phyloP scores from a whole-genome alignment of 2,329 filamentous ascomycete species.

The Colletotrichum sp. region DNA sequence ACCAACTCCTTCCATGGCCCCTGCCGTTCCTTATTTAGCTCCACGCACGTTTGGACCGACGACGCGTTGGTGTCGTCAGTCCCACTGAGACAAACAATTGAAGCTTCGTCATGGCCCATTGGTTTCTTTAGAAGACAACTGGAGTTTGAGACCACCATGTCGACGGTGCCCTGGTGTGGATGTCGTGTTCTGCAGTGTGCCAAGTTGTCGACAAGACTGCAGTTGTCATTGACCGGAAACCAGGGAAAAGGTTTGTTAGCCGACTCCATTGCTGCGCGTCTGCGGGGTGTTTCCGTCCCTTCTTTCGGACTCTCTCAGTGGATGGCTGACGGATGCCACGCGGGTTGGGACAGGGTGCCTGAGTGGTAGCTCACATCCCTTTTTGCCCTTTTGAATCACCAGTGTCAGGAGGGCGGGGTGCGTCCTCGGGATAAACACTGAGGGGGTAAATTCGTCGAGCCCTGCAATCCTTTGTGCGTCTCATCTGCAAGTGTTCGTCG shows the following conservation, averaged over 20 bases:
- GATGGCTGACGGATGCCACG: not conserved
- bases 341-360: not conserved
- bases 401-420: not conserved
- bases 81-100: not conserved
- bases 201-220: not conserved
- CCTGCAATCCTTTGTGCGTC: not conserved
- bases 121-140: not conserved
- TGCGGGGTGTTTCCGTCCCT: conserved; percentile 14
- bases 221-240: not conserved
- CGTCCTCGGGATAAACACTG: not conserved
- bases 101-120: not conserved
- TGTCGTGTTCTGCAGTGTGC: not conserved
- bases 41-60: not conserved
- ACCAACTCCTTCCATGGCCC: not conserved
- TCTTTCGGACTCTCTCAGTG: conserved; percentile 5
- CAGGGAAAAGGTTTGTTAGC: conserved; percentile 4
- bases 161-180: not conserved
- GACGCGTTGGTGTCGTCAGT: not conserved
- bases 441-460: not conserved
- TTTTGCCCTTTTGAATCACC: not conserved
- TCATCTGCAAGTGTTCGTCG: not conserved
- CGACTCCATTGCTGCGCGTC: conserved; percentile 4
- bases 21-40: not conserved
- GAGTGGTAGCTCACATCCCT: not conserved
- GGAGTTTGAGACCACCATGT: not conserved